Evolutionary conservation across 805 yeast species (phyloP).

Genomic region (Metschnikowia santaceciliae): DNA sequence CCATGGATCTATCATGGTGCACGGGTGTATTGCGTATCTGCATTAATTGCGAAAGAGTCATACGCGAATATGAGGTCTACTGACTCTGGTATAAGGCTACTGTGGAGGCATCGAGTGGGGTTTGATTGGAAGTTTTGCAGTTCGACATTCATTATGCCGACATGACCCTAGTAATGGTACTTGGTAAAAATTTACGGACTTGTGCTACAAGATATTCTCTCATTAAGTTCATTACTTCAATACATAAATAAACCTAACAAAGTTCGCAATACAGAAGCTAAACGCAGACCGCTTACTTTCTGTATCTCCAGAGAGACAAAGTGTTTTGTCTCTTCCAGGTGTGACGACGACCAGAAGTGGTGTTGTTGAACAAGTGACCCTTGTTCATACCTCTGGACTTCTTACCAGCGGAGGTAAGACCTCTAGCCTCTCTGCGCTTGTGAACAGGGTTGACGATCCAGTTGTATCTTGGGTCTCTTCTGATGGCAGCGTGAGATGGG

Average conservation of each 20-base stretch:
- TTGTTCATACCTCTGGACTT: constrained; percentile 99
- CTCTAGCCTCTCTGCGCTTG: constrained; percentile 99
- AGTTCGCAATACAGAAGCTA: background rate
- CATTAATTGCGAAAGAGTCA: constrained; percentile 5
- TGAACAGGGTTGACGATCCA: constrained; percentile 99
- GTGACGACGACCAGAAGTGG: constrained; percentile 98
- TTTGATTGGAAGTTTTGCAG: too few relatives aligned
- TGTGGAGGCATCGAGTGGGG: too few relatives aligned
- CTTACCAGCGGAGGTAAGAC: constrained; percentile 97
- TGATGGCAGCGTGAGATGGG: constrained; percentile 97
- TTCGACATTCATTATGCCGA: too few relatives aligned
- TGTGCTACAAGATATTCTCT: background rate
- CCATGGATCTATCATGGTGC: constrained; percentile 1
- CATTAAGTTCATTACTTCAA: constrained; percentile 10
- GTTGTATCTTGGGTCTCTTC: constrained; percentile 98
- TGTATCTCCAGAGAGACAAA: constrained; percentile 98
- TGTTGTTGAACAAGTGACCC: constrained; percentile 99
- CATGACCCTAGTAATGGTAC: too few relatives aligned
- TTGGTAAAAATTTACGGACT: too few relatives aligned
- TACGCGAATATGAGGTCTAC: background rate
- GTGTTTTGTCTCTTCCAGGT: constrained; percentile 99
- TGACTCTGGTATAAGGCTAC: background rate
- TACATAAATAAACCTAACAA: constrained; percentile 11
- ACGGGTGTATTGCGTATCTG: constrained; percentile 3
- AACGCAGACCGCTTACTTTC: constrained; percentile 51